Conservation (phyloP, 2,329 filamentous ascomycete genomes). For the Fusarium albosuccineum region DNA sequence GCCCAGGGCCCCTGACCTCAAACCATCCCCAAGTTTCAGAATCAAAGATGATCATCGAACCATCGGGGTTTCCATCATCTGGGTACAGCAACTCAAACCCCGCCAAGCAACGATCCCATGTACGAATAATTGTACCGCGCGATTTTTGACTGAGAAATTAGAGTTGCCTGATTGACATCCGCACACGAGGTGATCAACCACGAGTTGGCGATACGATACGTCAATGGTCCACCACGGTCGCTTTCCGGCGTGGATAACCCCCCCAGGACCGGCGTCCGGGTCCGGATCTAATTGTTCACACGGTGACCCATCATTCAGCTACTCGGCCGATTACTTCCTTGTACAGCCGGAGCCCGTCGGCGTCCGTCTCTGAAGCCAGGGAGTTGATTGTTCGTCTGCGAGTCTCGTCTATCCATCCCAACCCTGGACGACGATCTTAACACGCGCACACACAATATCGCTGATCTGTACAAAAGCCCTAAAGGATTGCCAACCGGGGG, state of each 20-base stretch:
- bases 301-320: background rate
- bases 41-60: conserved; percentile 29
- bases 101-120: conserved; percentile 20
- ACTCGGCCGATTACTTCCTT: conserved; percentile 13
- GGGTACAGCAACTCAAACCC: conserved; percentile 19
- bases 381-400: background rate
- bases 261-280: background rate
- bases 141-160: conserved; percentile 19
- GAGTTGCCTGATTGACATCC: conserved; percentile 11
- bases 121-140: background rate
- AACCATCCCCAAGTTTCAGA: conserved; percentile 44
- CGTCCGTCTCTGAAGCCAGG: conserved; percentile 2
- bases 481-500: background rate
- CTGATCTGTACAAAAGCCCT: background rate
- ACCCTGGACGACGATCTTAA: conserved; percentile 29
- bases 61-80: conserved; percentile 8
- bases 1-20: conserved; percentile 32
- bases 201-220: background rate
- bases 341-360: conserved; percentile 2
- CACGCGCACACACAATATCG: background rate
- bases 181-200: conserved; percentile 27
- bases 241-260: background rate
- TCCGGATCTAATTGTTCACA: background rate
- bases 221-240: conserved; percentile 8
- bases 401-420: conserved; percentile 6